Evolutionary conservation across 257 asterid genomes (phyloP), one percentile per base, ranked within the genome.

Genomic region (Osmanthus fragrans): DNA sequence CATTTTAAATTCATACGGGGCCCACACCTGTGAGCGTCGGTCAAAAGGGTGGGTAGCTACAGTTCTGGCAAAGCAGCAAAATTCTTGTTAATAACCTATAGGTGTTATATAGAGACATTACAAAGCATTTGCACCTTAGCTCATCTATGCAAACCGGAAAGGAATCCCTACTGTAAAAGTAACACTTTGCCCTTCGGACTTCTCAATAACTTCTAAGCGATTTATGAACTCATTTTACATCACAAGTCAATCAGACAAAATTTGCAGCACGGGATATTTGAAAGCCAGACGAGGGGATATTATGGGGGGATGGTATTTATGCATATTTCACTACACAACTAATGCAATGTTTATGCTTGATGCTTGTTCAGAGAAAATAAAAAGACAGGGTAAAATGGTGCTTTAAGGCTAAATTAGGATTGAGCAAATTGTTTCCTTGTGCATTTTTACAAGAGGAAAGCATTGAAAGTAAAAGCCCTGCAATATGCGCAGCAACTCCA

Each of bases 51-150:
- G n/a, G n/a, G n/a, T n/a, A n/a, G n/a, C n/a, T n/a, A n/a, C n/a
- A n/a, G n/a, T n/a, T n/a, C n/a, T n/a, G n/a, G n/a, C n/a, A n/a
- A n/a, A n/a, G n/a, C n/a, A n/a, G n/a, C n/a, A n/a, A n/a, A n/a
- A n/a, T n/a, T n/a, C n/a, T n/a, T n/a, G n/a, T 45, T 36, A 73
- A 77, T 66, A 25, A 70, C 32, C 32, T 21, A 56, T 21, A n/a
- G 66, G 66, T 63, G 63, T 65, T 15, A 51, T 40, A 68, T 66
- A 51, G 34, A 80, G 69, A 64, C 68, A 74, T 40, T 33, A 40
- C 25, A 63, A 27, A 51, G 64, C 56, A 27, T 23, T 54, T 42
- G 63, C 39, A 25, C 11, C 51, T 25, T 25, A 25, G 27, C 27
- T 25, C 27, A 25, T 25, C 27, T 25, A 25, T 25, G 27, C 27